Base-by-base conservation (phyloP, 495 filamentous ascomycete genomes). In the Aspergillus nanangensis region DNA sequence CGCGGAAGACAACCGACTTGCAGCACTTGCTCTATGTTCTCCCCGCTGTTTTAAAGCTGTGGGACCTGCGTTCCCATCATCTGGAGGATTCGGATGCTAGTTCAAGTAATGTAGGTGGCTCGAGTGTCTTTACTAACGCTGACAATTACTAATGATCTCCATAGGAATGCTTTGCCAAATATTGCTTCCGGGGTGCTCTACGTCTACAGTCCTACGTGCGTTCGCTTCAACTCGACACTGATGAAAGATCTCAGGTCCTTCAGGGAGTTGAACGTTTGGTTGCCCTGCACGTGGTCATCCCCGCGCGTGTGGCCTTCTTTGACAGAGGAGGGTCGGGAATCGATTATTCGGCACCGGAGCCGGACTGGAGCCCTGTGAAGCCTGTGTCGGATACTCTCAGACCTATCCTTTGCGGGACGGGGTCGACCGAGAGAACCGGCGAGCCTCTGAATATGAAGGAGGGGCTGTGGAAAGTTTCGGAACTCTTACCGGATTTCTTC, bases 281-380 rank as follows among this genome's bases (percentile, higher is more conserved):
- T 41, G 76, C 79, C n/a, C 74, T 76, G 21, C 83, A 89, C 66
- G 70, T 94, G 23, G 72, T 94, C 15, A 63, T 83, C 2, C 88
- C 87, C 3, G 78, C 81, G 23, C 80, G 81, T 39, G 60, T 71
- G 3, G 66, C 69, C 3, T 86, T 81, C 56, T 66, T 72, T 33
- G 75, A 54, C 10, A 40, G 61, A 43, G 69, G 68, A 21, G 63
- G 68, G 17, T 66, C 65, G 34, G 69, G 69, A 10, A 73, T 74
- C 31, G 67, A 71, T 39, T 74, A 74, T 50, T 69, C 71, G 11
- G 51, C 62, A 25, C 62, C 56, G 11, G 65, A 71, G 38, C 71
- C 71, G 0, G 65, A 74, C 39, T 74, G 71, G 71, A 70, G 58
- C 38, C 36, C 63, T 7, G 71, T 74, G 5, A 58, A 74, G 39